Percentiles rank a stretch among this genome's conserved stretches.
These are phyloP conservation scores for Monilinia fructicola DNA, from an alignment of 2,329 filamentous ascomycete genomes.

Conservation along the genomic window DNA sequence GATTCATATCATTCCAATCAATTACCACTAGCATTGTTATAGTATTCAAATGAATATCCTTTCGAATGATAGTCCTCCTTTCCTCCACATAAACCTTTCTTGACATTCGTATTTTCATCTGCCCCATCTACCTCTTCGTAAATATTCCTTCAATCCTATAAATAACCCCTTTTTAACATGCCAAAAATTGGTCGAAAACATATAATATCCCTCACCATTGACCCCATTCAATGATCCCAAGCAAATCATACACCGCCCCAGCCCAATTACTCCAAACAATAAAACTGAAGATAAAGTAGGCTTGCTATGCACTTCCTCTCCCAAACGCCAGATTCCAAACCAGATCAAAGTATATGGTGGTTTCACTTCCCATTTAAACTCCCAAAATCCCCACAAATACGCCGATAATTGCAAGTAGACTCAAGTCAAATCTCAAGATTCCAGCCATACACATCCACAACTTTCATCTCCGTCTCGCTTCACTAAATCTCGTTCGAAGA, in stretches of 20 bases:
- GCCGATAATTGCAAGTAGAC: neutral
- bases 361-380: neutral
- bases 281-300: neutral
- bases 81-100: neutral
- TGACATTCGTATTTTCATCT: neutral
- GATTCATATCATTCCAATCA: neutral
- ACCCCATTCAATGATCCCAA: neutral
- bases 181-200: neutral
- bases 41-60: neutral
- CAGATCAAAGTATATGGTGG: neutral
- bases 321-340: slow-evolving; percentile 2
- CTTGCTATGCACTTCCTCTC: slow-evolving; percentile 17
- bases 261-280: neutral
- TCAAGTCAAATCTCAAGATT: slow-evolving; percentile 18
- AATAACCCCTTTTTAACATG: neutral
- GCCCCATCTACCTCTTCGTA: slow-evolving; percentile 5
- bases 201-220: neutral
- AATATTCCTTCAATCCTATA: neutral
- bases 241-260: neutral
- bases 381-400: neutral
- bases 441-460: slow-evolving; percentile 27
- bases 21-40: slow-evolving; percentile 2
- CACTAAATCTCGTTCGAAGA: slow-evolving; percentile 13
- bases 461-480: slow-evolving; percentile 8
- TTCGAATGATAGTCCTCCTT: neutral